phyloP scores from a whole-genome alignment of 192 early-diverging fungal species.

The Phlyctochytrium arcticum region DNA sequence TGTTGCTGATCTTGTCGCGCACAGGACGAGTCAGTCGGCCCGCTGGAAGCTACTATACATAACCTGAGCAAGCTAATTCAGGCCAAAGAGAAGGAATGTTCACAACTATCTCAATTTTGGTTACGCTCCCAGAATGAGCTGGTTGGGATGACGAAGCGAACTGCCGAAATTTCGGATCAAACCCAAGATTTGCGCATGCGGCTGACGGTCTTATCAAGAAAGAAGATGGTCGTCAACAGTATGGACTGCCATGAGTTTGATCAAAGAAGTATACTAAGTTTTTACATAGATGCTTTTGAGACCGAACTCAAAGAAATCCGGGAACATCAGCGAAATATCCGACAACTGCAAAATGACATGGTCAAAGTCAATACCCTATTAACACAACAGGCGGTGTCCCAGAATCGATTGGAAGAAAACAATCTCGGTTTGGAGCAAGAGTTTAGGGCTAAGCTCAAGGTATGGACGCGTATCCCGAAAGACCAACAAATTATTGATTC shows the following conservation, averaged over 20 bases:
- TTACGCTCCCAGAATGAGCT: slow-evolving; percentile 58
- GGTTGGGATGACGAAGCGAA: slow-evolving; percentile 45
- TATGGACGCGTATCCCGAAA: background rate
- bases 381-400: slow-evolving; percentile 43
- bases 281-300: slow-evolving; percentile 47
- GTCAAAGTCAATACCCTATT: slow-evolving; percentile 60
- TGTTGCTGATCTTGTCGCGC: background rate
- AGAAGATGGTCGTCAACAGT: slow-evolving; percentile 62
- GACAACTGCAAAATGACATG: slow-evolving; percentile 55
- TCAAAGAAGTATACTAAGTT: background rate
- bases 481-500: background rate
- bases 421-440: slow-evolving; percentile 58
- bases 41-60: slow-evolving; percentile 62
- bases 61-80: slow-evolving; percentile 50
- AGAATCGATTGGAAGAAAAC: slow-evolving; percentile 50
- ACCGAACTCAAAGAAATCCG: slow-evolving; percentile 52
- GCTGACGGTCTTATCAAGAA: slow-evolving; percentile 48
- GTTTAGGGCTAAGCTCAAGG: slow-evolving; percentile 52
- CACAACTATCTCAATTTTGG: slow-evolving; percentile 56
- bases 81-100: slow-evolving; percentile 52
- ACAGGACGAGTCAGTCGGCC: slow-evolving; percentile 52
- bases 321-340: slow-evolving; percentile 52
- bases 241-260: background rate
- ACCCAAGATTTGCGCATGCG: slow-evolving; percentile 52
- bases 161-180: slow-evolving; percentile 41